Conservation (phyloP, 768 basidiomycete species). For the Calocybe gangraenosa region DNA sequence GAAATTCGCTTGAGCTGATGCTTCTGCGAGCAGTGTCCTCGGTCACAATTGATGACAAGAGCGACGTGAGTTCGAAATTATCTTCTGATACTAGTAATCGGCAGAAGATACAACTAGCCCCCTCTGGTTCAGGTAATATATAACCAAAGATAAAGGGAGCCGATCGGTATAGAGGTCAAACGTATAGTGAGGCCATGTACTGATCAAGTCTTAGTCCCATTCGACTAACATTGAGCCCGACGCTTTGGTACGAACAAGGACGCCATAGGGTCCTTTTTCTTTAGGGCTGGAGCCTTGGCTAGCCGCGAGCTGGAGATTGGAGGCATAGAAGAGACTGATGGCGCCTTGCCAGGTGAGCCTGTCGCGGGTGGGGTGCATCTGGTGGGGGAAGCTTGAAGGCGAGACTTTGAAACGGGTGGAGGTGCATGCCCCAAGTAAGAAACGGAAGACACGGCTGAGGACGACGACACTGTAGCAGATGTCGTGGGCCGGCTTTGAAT, state of each 20-base stretch:
- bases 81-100: too few species aligned
- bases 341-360: conserved; percentile 7
- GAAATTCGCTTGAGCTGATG: neutral
- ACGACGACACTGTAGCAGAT: conserved; percentile 9
- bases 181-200: conserved; percentile 1
- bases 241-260: conserved; percentile 73
- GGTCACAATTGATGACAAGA: conserved; percentile 19
- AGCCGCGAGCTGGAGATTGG: conserved; percentile 24
- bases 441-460: conserved; percentile 1
- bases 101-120: conserved; percentile 7
- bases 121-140: conserved; percentile 10
- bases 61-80: too few species aligned
- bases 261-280: conserved; percentile 63
- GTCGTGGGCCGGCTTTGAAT: conserved; percentile 31
- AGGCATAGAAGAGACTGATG: conserved; percentile 12
- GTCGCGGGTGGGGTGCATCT: conserved; percentile 7
- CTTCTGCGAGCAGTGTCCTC: conserved; percentile 5
- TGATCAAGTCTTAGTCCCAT: conserved; percentile 23
- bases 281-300: conserved; percentile 30
- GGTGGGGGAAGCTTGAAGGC: conserved; percentile 14
- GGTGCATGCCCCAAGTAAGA: conserved; percentile 4
- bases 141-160: neutral
- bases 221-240: conserved; percentile 54
- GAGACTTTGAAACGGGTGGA: conserved; percentile 12
- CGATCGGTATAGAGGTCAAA: neutral